Base-by-base conservation (phyloP, 352 stramenopile genomes). In the Phytophthora agathidicida region DNA sequence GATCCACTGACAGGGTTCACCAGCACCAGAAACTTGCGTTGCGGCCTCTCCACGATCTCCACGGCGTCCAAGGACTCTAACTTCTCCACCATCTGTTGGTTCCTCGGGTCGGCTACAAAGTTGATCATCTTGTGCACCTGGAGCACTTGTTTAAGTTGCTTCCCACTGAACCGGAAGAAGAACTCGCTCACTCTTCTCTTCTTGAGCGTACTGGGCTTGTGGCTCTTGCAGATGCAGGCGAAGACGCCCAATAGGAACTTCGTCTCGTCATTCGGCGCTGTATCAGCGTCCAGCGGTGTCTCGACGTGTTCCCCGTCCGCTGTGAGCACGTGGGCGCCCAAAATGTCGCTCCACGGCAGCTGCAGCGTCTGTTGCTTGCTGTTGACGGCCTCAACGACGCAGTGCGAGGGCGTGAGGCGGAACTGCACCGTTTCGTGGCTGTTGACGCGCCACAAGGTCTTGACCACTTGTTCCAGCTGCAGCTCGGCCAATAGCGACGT, bases 1-100 rank as follows among this genome's bases (percentile, higher is more conserved):
- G 71, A 16, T 31, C 83, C 83, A 31, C 83, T 82, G 3, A 90
- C 72, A 10, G 81, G 83, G 46, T 93, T 93, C 49, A 93, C 74
- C n/a, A 93, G 39, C 50, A 88, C 76, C 1, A 88, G 49, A 32
- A 82, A 93, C 47, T 75, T 80, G 33, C 79, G 70, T 43, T 41
- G 26, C 7, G 41, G 20, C 16, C 31, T 49, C 16, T 58, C 51
- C 16, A 61, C 46, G 0, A 72, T 24, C 35, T 61, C 31, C 33
- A 89, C 33, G 7, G 71, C 55, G 3, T 73, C 70, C 26, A 89
- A 22, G 45, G 44, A 68, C 33, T 31, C 47, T 11, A 71, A 35
- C 13, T 60, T 47, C 16, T 47, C 13, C 7, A 82, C 32, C n/a
- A 20, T 43, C 14, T 49, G 37, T 5, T 58, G 39, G 16, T 78